phyloP scores from a whole-genome alignment of 2,329 filamentous ascomycete species.

The Cadophora malorum region DNA sequence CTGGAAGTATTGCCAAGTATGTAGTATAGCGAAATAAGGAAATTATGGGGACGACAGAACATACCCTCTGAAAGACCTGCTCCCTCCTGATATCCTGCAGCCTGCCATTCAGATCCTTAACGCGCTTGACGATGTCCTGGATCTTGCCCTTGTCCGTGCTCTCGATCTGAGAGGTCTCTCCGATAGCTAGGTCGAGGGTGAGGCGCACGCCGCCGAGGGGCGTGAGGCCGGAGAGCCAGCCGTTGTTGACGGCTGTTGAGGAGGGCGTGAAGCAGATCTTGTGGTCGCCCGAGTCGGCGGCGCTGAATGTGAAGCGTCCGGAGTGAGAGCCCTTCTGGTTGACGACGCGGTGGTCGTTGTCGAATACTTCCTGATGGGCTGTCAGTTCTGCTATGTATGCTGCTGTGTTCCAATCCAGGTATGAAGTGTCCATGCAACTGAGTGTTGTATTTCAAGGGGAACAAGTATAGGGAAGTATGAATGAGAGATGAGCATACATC shows the following conservation, averaged over 20 bases:
- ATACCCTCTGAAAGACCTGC: conserved; percentile 93
- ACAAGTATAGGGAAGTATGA: conserved; percentile 22
- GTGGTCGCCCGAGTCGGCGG: conserved; percentile 94
- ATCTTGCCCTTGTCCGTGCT: conserved; percentile 94
- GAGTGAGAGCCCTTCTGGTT: conserved; percentile 77
- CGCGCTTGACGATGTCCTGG: conserved; percentile 83
- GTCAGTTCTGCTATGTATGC: conserved; percentile 1
- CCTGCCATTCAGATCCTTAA: conserved; percentile 86
- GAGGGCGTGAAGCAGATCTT: conserved; percentile 91
- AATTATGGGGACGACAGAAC: conserved; percentile 35
- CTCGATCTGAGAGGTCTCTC: conserved; percentile 92
- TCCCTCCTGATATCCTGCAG: conserved; percentile 89
- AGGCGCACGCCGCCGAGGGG: conserved; percentile 82
- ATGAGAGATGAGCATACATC: conserved; percentile 61
- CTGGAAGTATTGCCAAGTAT: no score
- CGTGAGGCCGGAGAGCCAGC: conserved; percentile 72
- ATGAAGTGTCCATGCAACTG: neutral
- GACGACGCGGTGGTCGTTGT: conserved; percentile 96
- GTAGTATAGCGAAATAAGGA: neutral
- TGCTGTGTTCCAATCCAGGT: neutral
- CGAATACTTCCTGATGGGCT: conserved; percentile 78
- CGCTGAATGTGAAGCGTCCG: conserved; percentile 94
- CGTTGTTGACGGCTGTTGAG: conserved; percentile 72
- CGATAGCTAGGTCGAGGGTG: conserved; percentile 88
- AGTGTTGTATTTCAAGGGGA: neutral